A percentile compares a stretch with the other conserved stretches of the same genome.
Evolutionary conservation across 371 early-diverging fungal genomes (phyloP).

Genomic region (Syncephalastrum contaminatum): DNA sequence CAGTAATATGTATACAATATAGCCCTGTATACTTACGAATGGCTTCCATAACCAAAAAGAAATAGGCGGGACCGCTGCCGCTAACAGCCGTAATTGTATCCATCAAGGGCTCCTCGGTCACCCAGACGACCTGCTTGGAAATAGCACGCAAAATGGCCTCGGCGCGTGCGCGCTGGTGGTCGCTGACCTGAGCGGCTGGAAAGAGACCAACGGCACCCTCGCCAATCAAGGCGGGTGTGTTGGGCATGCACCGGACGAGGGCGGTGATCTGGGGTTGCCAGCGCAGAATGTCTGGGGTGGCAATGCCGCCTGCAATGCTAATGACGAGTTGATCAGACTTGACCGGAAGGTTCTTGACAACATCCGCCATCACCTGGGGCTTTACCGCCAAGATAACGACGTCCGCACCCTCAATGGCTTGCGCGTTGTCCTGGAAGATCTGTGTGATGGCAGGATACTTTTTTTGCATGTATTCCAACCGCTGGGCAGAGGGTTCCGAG

Average conservation of each 20-base stretch:
- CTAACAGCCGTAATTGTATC: slow-evolving; percentile 89
- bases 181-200: slow-evolving; percentile 59
- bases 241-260: slow-evolving; percentile 92
- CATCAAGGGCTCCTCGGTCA: slow-evolving; percentile 71
- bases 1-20: not conserved
- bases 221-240: slow-evolving; percentile 87
- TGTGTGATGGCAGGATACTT: slow-evolving; percentile 52
- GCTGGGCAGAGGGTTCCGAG: slow-evolving; percentile 76
- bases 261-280: slow-evolving; percentile 52
- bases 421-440: slow-evolving; percentile 30
- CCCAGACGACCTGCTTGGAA: slow-evolving; percentile 79
- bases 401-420: slow-evolving; percentile 53
- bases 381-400: slow-evolving; percentile 88
- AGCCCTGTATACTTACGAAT: slow-evolving; percentile 50
- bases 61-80: slow-evolving; percentile 95
- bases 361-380: slow-evolving; percentile 80
- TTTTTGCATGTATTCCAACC: slow-evolving; percentile 61
- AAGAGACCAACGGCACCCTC: slow-evolving; percentile 89
- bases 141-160: slow-evolving; percentile 69
- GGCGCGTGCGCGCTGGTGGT: slow-evolving; percentile 64
- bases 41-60: slow-evolving; percentile 88
- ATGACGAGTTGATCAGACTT: slow-evolving; percentile 56
- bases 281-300: slow-evolving; percentile 62
- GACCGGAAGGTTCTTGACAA: slow-evolving; percentile 54
- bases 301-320: slow-evolving; percentile 90